A percentile compares a stretch with the other conserved stretches of the same genome.
These are phyloP conservation scores for Beta lomatogona DNA, from an alignment of 179 eudicot species.

Conservation along the genomic window DNA sequence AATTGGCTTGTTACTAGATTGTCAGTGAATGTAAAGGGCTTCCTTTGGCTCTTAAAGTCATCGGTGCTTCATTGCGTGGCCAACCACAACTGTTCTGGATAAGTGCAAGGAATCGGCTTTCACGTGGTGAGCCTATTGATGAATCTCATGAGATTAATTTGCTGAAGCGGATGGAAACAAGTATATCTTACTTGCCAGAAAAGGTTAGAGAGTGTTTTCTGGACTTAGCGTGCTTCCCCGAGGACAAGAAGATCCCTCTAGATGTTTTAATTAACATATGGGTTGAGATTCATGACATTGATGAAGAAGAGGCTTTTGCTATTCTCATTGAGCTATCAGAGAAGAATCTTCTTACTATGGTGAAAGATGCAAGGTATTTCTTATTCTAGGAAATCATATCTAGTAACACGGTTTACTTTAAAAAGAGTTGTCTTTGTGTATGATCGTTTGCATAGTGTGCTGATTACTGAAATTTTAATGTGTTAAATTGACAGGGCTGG, in stretches of 20 bases:
- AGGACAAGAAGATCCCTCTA: conserved; percentile 76
- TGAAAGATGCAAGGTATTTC: conserved; percentile 69
- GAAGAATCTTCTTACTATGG: conserved; percentile 69
- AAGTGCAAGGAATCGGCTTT: conserved; percentile 71
- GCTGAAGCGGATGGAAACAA: conserved; percentile 71
- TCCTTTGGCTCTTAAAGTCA: conserved; percentile 85
- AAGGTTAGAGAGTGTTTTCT: conserved; percentile 85
- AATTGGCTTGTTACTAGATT: conserved; percentile 42
- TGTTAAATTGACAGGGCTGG: conserved; percentile 57
- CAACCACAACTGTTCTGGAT: conserved; percentile 67
- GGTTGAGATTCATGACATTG: conserved; percentile 80
- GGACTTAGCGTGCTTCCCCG: conserved; percentile 86
- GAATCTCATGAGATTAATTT: conserved; percentile 76
- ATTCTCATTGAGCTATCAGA: conserved; percentile 75
- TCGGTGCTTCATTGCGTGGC: conserved; percentile 80
- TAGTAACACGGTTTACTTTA: not conserved
- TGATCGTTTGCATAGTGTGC: not conserved
- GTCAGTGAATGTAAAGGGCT: conserved; percentile 83
- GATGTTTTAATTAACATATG: conserved; percentile 76
- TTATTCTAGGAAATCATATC: not conserved
- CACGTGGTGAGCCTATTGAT: conserved; percentile 64
- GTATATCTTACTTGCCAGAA: conserved; percentile 55
- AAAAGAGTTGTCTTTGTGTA: not conserved
- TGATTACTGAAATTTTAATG: not conserved
- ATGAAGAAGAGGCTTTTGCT: conserved; percentile 75